These are phyloP conservation scores for Solidago caesia DNA, from an alignment of 129 eudicot genomes.

Conservation along the genomic window DNA sequence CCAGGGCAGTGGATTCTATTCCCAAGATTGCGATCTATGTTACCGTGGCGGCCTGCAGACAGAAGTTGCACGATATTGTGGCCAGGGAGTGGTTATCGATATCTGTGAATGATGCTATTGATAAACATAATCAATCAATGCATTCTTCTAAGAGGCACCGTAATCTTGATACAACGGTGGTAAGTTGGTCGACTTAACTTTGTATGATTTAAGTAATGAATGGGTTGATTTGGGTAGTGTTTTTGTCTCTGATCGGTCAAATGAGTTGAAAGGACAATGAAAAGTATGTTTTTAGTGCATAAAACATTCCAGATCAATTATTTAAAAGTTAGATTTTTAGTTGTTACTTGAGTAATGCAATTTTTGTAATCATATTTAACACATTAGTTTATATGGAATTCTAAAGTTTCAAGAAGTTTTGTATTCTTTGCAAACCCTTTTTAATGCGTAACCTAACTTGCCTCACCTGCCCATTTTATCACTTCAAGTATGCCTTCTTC, in stretches of 20 bases:
- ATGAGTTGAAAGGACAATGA: not conserved
- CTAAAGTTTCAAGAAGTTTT: not conserved
- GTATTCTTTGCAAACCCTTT: too few species aligned
- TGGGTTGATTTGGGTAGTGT: not conserved
- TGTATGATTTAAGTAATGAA: constrained; percentile 4
- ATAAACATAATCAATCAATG: constrained; percentile 30
- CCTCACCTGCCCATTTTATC: not conserved
- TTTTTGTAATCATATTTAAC: not conserved
- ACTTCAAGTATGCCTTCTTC: constrained; percentile 7
- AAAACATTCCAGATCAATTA: not conserved
- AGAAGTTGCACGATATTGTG: constrained; percentile 68
- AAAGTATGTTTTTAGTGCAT: constrained; percentile 8
- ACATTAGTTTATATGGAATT: not conserved
- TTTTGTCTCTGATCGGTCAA: not conserved
- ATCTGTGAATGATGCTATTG: constrained; percentile 44
- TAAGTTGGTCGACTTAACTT: constrained; percentile 17
- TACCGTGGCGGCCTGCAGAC: constrained; percentile 61
- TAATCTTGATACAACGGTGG: constrained; percentile 33
- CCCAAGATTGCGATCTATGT: constrained; percentile 43
- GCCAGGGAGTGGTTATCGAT: constrained; percentile 52
- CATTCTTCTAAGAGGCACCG: constrained; percentile 29
- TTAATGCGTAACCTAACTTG: not conserved
- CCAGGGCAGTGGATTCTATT: constrained; percentile 30
- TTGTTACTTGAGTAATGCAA: not conserved
- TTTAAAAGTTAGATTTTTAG: too few species aligned